These are phyloP conservation scores for Schwanniomyces etchellsii DNA, from an alignment of 1,139 yeast genomes.

Conservation along the genomic window DNA sequence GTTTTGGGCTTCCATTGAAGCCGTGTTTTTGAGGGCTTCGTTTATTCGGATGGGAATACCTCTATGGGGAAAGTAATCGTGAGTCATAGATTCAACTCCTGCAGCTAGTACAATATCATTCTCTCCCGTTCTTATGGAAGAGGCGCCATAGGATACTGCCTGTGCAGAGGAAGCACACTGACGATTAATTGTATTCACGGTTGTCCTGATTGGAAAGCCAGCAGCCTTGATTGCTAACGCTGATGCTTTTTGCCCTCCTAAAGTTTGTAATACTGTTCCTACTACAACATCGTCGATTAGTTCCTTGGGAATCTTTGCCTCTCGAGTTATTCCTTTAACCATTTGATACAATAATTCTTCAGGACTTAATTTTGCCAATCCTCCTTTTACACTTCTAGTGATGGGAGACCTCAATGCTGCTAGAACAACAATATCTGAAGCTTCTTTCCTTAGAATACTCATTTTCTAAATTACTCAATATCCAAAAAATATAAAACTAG, in stretches of 20 bases:
- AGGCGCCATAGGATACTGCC: constrained; percentile 30
- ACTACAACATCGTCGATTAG: constrained; percentile 68
- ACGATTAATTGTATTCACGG: constrained; percentile 33
- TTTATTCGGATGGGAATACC: constrained; percentile 28
- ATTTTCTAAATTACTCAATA: no score
- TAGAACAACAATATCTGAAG: constrained; percentile 29
- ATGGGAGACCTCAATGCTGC: constrained; percentile 33
- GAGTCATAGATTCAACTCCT: constrained; percentile 42
- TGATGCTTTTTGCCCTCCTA: constrained; percentile 84
- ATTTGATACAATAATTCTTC: constrained; percentile 29
- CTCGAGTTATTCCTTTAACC: constrained; percentile 22
- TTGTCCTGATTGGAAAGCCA: constrained; percentile 33
- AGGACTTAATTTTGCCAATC: constrained; percentile 28
- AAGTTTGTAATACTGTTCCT: constrained; percentile 78
- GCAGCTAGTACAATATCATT: constrained; percentile 33
- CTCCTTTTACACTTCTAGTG: constrained; percentile 31
- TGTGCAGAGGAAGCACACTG: constrained; percentile 40
- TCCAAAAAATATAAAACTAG: no score
- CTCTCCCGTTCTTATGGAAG: constrained; percentile 26
- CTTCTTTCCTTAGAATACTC: constrained; percentile 20
- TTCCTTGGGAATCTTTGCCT: constrained; percentile 19
- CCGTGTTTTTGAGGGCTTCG: constrained; percentile 13
- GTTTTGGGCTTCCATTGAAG: constrained; percentile 18
- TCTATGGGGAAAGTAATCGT: constrained; percentile 35
- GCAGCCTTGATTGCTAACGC: constrained; percentile 52